phyloP scores from a whole-genome alignment of 202 grass and related monocot species.

The Hordeum pubiflorum region DNA sequence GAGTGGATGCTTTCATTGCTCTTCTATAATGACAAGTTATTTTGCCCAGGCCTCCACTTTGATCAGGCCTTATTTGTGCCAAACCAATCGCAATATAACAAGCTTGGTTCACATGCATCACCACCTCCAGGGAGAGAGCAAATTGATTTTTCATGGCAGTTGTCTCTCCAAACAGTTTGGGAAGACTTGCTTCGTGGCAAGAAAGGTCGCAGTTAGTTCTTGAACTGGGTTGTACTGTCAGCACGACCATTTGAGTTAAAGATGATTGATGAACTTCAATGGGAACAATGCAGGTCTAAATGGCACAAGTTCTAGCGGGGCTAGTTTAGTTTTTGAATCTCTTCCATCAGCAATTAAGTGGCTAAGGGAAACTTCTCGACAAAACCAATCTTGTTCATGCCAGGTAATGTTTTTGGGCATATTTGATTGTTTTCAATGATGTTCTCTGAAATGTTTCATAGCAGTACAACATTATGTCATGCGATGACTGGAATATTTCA shows the following conservation, averaged over 20 bases:
- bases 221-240: constrained; percentile 1
- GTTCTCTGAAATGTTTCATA: constrained; percentile 18
- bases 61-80: constrained; percentile 80
- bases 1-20: constrained; percentile 1
- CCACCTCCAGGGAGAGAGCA: constrained; percentile 46
- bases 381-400: constrained; percentile 48
- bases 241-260: constrained; percentile 16
- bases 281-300: constrained; percentile 36
- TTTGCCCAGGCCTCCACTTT: constrained; percentile 67
- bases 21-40: background rate
- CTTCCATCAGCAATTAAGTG: constrained; percentile 71
- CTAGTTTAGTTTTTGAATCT: constrained; percentile 64
- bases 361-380: constrained; percentile 65
- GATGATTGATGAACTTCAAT: constrained; percentile 13
- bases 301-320: constrained; percentile 10
- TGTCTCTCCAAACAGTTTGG: constrained; percentile 71
- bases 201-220: constrained; percentile 28
- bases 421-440: background rate
- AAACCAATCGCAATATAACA: constrained; percentile 70
- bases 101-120: constrained; percentile 65
- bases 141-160: constrained; percentile 81
- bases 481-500: background rate
- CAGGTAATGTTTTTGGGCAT: constrained; percentile 41
- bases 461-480: background rate
- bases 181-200: constrained; percentile 46